Conservation (phyloP, 2,329 filamentous ascomycete species). For the Zymoseptoria pseudotritici region DNA sequence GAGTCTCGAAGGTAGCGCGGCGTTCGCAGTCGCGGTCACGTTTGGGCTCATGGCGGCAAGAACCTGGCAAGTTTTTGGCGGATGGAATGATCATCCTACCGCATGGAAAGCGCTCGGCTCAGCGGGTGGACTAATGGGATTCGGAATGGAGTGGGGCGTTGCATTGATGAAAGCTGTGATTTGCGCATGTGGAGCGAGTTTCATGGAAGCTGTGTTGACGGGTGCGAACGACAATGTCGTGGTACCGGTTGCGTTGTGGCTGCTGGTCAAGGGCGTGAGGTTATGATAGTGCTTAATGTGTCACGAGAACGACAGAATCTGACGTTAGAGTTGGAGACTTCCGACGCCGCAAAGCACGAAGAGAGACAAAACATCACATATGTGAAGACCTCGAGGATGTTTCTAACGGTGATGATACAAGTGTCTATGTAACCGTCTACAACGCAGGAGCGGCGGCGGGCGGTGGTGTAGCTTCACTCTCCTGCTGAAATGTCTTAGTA, state of each 20-base stretch:
- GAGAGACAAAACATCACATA: too few species aligned
- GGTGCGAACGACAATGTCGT: constrained; percentile 98
- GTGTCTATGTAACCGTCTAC: neutral
- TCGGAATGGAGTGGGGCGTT: constrained; percentile 20
- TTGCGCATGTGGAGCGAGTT: constrained; percentile 72
- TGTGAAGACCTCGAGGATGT: neutral
- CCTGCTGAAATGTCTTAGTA: constrained; percentile 15
- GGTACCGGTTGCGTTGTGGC: constrained; percentile 87
- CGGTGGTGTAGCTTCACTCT: neutral
- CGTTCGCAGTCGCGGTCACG: constrained; percentile 75
- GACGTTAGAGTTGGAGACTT: neutral
- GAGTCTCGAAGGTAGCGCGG: constrained; percentile 76
- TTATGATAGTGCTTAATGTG: constrained; percentile 33
- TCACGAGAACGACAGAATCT: neutral
- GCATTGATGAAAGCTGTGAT: constrained; percentile 54
- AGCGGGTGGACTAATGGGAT: constrained; percentile 4
- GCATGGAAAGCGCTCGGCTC: neutral
- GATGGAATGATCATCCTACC: constrained; percentile 48
- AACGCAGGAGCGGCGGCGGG: neutral
- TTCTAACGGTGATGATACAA: neutral
- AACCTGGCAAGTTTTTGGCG: constrained; percentile 67
- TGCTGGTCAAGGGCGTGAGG: constrained; percentile 72
- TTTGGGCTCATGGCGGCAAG: constrained; percentile 63
- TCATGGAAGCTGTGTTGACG: constrained; percentile 91
- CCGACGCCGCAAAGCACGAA: too few species aligned